These are phyloP conservation scores for Arachnomyces sp. DNA, from an alignment of 2,329 filamentous ascomycete genomes.

Conservation along the genomic window DNA sequence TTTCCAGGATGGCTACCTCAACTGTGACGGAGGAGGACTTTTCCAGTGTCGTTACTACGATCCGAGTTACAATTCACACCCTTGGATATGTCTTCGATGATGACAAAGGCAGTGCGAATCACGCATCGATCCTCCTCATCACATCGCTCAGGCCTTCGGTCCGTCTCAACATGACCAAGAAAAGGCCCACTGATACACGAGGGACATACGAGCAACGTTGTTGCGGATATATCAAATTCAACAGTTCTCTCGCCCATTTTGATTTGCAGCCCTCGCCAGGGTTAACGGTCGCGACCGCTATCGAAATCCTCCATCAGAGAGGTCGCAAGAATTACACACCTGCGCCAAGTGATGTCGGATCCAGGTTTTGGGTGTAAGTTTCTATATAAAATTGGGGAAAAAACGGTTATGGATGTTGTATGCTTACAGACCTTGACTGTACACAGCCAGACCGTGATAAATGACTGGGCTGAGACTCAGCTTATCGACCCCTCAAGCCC, in stretches of 20 bases:
- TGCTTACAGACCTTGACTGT: background rate
- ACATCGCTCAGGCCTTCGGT: background rate
- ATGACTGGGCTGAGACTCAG: background rate
- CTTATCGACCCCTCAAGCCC: conserved; percentile 3
- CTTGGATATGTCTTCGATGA: background rate
- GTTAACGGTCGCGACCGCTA: background rate
- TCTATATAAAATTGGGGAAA: background rate
- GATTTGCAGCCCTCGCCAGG: background rate
- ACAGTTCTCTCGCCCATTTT: background rate
- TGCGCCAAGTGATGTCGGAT: conserved; percentile 3
- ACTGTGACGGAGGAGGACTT: background rate
- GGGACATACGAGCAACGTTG: background rate
- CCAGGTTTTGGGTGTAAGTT: conserved; percentile 2
- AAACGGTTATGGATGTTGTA: background rate
- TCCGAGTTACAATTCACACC: background rate
- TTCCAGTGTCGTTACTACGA: background rate
- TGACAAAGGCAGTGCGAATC: background rate
- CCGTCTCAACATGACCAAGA: conserved; percentile 1
- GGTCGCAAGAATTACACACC: conserved; percentile 1
- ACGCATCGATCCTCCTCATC: background rate
- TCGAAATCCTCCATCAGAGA: background rate
- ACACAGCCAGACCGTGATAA: conserved; percentile 1
- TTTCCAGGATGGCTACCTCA: too few species aligned
- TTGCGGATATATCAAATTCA: background rate
- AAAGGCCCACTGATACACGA: background rate